Base-by-base conservation (phyloP, 108 stramenopile species). In the Cylindrotheca closterium region DNA sequence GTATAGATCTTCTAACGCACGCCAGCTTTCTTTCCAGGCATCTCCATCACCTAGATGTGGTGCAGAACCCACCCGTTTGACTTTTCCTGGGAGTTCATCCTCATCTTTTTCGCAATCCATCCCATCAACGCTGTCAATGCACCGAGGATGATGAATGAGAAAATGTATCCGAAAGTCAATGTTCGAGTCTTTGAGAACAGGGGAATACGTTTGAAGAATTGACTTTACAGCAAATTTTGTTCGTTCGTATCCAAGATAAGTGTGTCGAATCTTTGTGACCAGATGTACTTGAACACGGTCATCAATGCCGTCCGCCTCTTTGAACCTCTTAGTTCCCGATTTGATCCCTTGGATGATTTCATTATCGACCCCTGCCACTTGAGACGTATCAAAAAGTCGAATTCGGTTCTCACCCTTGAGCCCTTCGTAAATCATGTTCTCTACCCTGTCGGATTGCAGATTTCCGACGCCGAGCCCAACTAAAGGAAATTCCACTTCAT, bases 41-140 rank as follows among this genome's bases (percentile, higher is more conserved):
- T 74, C 67, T 19, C 79, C 77, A 32, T 56, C 68, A 63, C 87
- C 65, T 31, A 78, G 62, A 70, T 85, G 85, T 18, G 91, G 91
- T 2, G 87, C 69, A 0, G 91, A 81, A 28, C 91, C 91, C 3
- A 75, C 75, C 34, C 77, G 71, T 58, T 77, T 87, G 31, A 91
- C 73, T 4, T 55, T 12, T 30, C 63, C 67, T 10, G 87, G 86
- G 21, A 89, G 55, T 26, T 60, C 23, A 10, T 64, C 51, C 55
- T 92, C 91, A 63, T 92, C 91, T 53, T 63, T 68, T 34, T 75
- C 76, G 59, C 91, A 92, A 37, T 87, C 57, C 87, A 89, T 92
- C 91, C 87, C 88, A 28, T 51, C 37, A 48, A 92, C 82, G 1
- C 55, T 63, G 60, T 85, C 82, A 53, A 69, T 52, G 63, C 91